Conservation (phyloP, 768 basidiomycete species). For the Hericium rajendrae region DNA sequence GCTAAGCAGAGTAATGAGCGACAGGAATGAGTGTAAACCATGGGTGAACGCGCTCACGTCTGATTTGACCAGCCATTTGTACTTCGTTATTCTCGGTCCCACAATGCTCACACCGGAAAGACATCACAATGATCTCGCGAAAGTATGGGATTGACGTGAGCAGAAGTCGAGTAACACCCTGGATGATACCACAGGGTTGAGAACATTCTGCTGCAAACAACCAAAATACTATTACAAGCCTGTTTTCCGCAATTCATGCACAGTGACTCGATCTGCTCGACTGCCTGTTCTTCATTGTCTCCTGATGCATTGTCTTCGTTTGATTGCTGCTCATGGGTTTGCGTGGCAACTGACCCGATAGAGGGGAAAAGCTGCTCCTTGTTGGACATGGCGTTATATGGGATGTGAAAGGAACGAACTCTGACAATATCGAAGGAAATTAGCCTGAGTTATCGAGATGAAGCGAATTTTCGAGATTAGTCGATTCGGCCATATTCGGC, state of each 20-base stretch:
- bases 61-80: slow-evolving; percentile 78
- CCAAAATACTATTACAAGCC: slow-evolving; percentile 34
- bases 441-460: no score
- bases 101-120: slow-evolving; percentile 93
- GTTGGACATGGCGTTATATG: neutral
- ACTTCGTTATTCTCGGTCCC: slow-evolving; percentile 88
- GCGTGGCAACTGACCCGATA: slow-evolving; percentile 21
- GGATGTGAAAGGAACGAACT: no score
- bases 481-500: no score
- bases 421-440: no score
- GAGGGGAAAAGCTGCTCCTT: slow-evolving; percentile 16
- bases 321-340: slow-evolving; percentile 5
- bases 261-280: slow-evolving; percentile 81
- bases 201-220: neutral
- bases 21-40: neutral
- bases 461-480: no score
- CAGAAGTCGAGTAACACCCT: slow-evolving; percentile 85
- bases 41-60: slow-evolving; percentile 46
- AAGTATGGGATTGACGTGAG: slow-evolving; percentile 94
- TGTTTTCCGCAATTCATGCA: slow-evolving; percentile 93
- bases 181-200: slow-evolving; percentile 11
- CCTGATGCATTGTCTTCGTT: slow-evolving; percentile 9
- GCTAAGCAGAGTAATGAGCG: slow-evolving; percentile 32
- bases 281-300: slow-evolving; percentile 50
- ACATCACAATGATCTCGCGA: slow-evolving; percentile 90